Base-by-base conservation (phyloP, 2,329 filamentous ascomycete species). In the Kalmusia sp. region DNA sequence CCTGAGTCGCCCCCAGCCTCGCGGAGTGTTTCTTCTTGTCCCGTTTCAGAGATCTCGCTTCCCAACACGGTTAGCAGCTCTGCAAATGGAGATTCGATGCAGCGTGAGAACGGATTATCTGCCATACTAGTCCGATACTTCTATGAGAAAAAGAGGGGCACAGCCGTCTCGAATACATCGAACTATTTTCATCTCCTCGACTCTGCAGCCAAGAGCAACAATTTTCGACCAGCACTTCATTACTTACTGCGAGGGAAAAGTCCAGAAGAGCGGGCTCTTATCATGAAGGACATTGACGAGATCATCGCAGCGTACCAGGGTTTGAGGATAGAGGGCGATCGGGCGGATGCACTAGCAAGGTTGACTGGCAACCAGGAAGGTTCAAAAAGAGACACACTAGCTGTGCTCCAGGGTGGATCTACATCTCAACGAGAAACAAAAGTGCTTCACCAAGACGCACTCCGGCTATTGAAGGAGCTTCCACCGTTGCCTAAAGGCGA, bases 271-370 rank as follows among this genome's bases (percentile, higher is more conserved):
- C 63, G 52, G 11, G 54, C 54, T 30, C 46, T 57, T 5, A 64
- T 68, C 35, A 68, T 70, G 64, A 62, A 66, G 48, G 66, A 73
- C 21, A 72, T 74, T 24, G 66, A 72, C 37, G 62, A 72, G 33
- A 69, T 73, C 25, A 69, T 71, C 38, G 59, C 55, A 19, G 63
- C 65, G 3, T 74, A 72, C 39, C 64, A 71, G 53, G 62, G 58
- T 2, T 50, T 71, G 2, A 31, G 57, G 14, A 31, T 53, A 12
- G 43, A 51, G 7, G 49, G 53, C 6, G 45, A 60, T 12, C 51
- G 55, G 24, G 46, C 33, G 35, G 38, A 62, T 17, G 47, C 52
- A 6, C 31, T 58, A 4, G 49, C 24, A 33, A 35, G 37, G 25
- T 45, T 56, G 15, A 53, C 51, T 14, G 59, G 50, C 12, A 40